phyloP scores from a whole-genome alignment of 1,284 basidiomycete genomes.

The Ceratobasidium sp. region DNA sequence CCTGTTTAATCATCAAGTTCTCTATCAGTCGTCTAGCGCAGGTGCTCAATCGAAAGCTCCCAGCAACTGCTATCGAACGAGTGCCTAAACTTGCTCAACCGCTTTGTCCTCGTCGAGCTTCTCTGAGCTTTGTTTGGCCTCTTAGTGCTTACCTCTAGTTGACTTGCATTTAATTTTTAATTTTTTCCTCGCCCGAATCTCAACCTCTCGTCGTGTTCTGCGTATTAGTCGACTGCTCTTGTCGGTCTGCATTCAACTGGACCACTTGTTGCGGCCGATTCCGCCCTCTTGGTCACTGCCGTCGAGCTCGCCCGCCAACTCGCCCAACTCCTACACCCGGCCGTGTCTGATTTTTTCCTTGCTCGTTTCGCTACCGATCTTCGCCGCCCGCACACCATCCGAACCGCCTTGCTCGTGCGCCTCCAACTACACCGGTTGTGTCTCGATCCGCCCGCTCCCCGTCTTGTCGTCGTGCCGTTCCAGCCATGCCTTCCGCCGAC shows the following conservation, averaged over 20 bases:
- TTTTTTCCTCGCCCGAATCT: background rate
- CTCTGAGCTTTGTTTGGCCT: background rate
- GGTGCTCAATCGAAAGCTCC: no score
- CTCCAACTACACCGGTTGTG: background rate
- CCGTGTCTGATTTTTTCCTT: background rate
- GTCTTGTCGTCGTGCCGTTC: background rate
- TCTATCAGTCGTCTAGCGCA: no score
- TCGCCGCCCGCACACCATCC: background rate
- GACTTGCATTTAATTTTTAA: background rate
- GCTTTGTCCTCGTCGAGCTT: background rate
- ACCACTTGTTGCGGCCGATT: background rate
- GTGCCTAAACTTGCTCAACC: no score
- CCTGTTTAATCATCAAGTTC: no score
- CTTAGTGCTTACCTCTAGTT: background rate
- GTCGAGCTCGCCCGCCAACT: background rate
- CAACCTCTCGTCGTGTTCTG: background rate
- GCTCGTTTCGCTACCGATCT: background rate
- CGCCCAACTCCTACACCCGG: background rate
- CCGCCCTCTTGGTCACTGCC: background rate
- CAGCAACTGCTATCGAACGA: no score
- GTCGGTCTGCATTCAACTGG: background rate
- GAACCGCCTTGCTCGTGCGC: background rate
- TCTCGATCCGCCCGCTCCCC: no score
- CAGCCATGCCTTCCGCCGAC: background rate
- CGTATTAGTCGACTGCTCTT: background rate